These are phyloP conservation scores for Peziza echinospora DNA, from an alignment of 495 filamentous ascomycete species.

Conservation along the genomic window DNA sequence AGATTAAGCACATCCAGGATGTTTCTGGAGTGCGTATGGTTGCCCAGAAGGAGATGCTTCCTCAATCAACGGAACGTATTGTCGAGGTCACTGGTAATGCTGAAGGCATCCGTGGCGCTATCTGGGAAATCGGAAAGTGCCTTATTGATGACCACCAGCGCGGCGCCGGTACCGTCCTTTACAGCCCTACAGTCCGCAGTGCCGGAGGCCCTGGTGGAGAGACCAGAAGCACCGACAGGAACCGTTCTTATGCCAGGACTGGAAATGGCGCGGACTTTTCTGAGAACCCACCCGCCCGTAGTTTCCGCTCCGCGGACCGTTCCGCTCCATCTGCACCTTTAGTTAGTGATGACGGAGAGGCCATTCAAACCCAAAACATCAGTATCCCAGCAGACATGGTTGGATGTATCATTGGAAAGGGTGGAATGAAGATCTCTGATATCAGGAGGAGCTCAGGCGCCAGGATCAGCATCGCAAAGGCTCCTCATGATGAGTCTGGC, in stretches of 20 bases:
- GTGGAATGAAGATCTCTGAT: conserved; percentile 88
- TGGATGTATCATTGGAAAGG: conserved; percentile 93
- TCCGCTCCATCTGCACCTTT: conserved; percentile 73
- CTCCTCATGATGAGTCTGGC: conserved; percentile 87
- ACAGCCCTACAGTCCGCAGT: conserved; percentile 83
- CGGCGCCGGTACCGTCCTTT: conserved; percentile 84
- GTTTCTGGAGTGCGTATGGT: conserved; percentile 94
- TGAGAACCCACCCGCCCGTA: conserved; percentile 30
- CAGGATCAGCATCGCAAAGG: conserved; percentile 94
- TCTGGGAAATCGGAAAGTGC: conserved; percentile 98
- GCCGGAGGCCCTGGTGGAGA: conserved; percentile 29
- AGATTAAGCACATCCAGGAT: conserved; percentile 99
- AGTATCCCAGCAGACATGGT: conserved; percentile 99
- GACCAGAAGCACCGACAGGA: conserved; percentile 24
- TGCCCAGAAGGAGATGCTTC: conserved; percentile 97
- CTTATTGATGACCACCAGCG: conserved; percentile 94
- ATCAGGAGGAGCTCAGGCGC: conserved; percentile 91
- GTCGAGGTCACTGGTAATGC: conserved; percentile 89
- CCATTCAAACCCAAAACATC: conserved; percentile 97
- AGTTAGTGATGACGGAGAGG: conserved; percentile 85
- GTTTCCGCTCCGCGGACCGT: conserved; percentile 40
- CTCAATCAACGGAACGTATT: conserved; percentile 95
- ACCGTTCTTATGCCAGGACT: conserved; percentile 68
- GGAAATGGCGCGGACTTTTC: conserved; percentile 97
- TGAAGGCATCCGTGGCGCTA: conserved; percentile 79